These are phyloP conservation scores for Podospora pseudocomata DNA, from an alignment of 495 filamentous ascomycete genomes.

Conservation along the genomic window DNA sequence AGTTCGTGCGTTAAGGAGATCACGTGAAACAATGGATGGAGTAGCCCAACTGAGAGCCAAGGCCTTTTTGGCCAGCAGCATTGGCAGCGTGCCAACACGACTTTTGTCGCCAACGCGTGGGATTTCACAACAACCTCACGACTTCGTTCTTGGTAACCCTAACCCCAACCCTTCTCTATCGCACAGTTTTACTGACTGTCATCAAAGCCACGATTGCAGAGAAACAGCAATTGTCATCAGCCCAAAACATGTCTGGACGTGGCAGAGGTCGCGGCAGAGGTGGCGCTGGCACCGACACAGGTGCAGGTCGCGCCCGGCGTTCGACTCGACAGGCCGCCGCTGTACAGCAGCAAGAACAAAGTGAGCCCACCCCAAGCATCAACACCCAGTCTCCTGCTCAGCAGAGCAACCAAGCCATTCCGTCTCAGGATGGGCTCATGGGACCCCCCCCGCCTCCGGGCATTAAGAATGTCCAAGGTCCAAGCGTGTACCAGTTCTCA, in stretches of 20 bases:
- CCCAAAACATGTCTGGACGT: constrained; percentile 22
- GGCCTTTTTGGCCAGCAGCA: not conserved
- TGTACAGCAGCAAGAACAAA: constrained; percentile 14
- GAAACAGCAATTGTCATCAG: not conserved
- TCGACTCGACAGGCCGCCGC: constrained; percentile 1
- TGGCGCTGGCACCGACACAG: not conserved
- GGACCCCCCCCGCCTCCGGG: constrained; percentile 24
- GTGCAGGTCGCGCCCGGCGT: constrained; percentile 13
- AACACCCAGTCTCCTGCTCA: not conserved
- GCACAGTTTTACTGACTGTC: constrained; percentile 3
- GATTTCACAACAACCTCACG: constrained; percentile 28
- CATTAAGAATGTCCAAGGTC: constrained; percentile 14
- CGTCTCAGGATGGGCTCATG: constrained; percentile 20
- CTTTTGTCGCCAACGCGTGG: not conserved
- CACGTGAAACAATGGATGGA: not conserved
- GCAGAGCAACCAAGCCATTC: not conserved
- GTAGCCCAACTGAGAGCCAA: not conserved
- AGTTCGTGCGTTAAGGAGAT: not conserved
- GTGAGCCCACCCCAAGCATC: constrained; percentile 4
- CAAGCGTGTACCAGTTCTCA: constrained; percentile 15
- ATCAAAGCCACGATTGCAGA: constrained; percentile 3
- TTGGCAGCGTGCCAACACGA: not conserved
- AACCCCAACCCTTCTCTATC: constrained; percentile 36
- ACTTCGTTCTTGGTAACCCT: constrained; percentile 22
- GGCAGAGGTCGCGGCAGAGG: constrained; percentile 24